phyloP scores from a whole-genome alignment of 2,329 filamentous ascomycete genomes.

The Trichoderma brevicompactum region DNA sequence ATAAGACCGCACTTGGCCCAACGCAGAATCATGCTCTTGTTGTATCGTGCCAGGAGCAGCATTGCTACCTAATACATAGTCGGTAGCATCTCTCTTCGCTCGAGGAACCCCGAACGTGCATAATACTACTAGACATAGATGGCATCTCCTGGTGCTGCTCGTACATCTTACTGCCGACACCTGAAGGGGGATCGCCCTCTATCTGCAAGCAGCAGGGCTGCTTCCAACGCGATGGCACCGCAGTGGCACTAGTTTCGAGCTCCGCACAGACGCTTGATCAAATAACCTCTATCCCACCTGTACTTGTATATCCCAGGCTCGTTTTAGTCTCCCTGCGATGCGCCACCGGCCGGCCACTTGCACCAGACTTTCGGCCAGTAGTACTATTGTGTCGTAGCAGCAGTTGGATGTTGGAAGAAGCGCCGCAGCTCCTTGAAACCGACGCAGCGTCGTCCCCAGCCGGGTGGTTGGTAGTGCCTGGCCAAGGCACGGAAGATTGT shows the following conservation, averaged over 20 bases:
- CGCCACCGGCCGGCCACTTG: slow-evolving; percentile 5
- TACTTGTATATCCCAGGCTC: neutral
- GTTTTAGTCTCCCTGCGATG: neutral
- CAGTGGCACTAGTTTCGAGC: slow-evolving; percentile 8
- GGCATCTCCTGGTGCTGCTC: neutral
- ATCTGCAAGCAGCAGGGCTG: slow-evolving; percentile 24
- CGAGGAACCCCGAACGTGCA: neutral
- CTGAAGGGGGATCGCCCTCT: slow-evolving; percentile 18
- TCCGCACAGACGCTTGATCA: slow-evolving; percentile 17
- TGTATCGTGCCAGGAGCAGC: neutral
- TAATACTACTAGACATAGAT: too few species aligned
- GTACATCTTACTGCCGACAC: slow-evolving; percentile 13
- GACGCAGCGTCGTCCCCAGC: neutral
- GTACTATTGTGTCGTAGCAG: neutral
- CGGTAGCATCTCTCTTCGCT: neutral
- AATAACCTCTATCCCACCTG: slow-evolving; percentile 11
- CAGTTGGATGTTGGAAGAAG: neutral
- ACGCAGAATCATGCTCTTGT: too few species aligned
- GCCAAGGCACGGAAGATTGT: neutral
- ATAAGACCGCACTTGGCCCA: too few species aligned
- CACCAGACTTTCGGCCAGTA: neutral
- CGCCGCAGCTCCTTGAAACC: neutral
- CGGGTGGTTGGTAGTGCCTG: neutral
- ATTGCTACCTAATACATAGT: neutral
- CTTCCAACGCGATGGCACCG: slow-evolving; percentile 2